Percentiles rank a stretch among this genome's conserved stretches.
These are phyloP conservation scores for Pseudocercospora musae DNA, from an alignment of 2,329 filamentous ascomycete species.

Conservation along the genomic window DNA sequence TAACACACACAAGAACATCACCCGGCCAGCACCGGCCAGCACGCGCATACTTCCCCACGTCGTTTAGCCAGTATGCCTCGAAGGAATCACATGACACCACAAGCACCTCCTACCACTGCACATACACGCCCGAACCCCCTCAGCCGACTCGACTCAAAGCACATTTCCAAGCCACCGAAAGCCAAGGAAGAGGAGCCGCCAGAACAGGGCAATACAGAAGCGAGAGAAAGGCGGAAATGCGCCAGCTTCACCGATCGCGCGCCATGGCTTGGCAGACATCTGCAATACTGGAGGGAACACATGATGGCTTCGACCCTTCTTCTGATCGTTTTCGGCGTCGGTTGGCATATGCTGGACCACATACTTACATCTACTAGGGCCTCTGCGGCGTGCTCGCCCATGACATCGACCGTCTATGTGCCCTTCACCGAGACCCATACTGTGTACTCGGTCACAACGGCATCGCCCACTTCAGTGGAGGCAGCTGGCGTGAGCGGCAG, in stretches of 20 bases:
- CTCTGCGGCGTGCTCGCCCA: constrained; percentile 26
- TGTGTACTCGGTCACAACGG: constrained; percentile 16
- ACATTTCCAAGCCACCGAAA: not conserved
- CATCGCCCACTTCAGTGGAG: constrained; percentile 5
- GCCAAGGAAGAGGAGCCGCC: not conserved
- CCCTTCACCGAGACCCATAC: constrained; percentile 28
- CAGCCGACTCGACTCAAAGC: not conserved
- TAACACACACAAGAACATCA: too few species aligned
- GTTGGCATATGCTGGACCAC: constrained; percentile 26
- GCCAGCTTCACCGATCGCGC: not conserved
- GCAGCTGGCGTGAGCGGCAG: constrained; percentile 1
- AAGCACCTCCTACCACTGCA: not conserved
- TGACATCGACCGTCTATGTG: constrained; percentile 25
- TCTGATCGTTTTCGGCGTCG: constrained; percentile 26
- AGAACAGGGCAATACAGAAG: not conserved
- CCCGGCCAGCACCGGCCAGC: constrained; percentile 3
- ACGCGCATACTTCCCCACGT: not conserved
- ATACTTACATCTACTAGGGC: constrained; percentile 31
- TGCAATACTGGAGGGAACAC: not conserved
- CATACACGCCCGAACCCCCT: not conserved
- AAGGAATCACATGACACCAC: not conserved
- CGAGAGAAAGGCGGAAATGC: not conserved
- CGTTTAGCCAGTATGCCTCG: constrained; percentile 1
- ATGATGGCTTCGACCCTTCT: constrained; percentile 19
- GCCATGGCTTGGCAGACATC: not conserved